These are phyloP conservation scores for Ambrosia hybrid DNA, from an alignment of 140 eudicot species.

Conservation along the genomic window DNA sequence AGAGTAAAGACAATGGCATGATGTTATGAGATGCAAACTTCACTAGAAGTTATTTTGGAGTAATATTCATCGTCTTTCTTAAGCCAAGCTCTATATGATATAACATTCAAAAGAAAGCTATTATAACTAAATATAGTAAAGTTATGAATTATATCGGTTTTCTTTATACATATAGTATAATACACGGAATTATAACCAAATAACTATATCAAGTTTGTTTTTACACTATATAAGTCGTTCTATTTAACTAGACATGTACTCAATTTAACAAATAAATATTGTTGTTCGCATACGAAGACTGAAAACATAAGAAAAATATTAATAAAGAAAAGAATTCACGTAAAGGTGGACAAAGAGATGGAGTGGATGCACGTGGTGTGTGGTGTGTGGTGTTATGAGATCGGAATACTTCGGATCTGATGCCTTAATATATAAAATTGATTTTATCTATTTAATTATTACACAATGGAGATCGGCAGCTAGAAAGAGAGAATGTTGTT, in stretches of 20 bases:
- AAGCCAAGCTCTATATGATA: too few relatives aligned
- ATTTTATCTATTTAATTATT: background rate
- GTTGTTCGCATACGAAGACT: background rate
- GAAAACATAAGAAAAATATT: background rate
- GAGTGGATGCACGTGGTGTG: conserved; percentile 33
- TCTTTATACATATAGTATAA: too few relatives aligned
- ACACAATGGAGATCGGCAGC: conserved; percentile 25
- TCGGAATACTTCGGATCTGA: conserved; percentile 39
- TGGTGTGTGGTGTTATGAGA: conserved; percentile 34
- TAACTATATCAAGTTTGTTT: too few relatives aligned
- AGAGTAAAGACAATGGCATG: too few relatives aligned
- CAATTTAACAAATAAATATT: too few relatives aligned
- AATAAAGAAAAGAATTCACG: background rate
- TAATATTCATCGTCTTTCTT: background rate
- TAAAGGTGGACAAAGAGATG: background rate
- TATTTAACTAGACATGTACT: too few relatives aligned
- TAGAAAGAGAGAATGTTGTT: conserved; percentile 39
- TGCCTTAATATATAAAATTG: background rate
- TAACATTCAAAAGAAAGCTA: too few relatives aligned
- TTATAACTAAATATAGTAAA: too few relatives aligned
- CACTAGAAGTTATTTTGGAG: background rate
- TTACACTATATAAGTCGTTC: too few relatives aligned
- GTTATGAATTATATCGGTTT: too few relatives aligned
- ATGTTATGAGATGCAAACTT: background rate
- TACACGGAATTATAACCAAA: too few relatives aligned